phyloP scores from a whole-genome alignment of 345 rosid species.

The Trapa bicornis region DNA sequence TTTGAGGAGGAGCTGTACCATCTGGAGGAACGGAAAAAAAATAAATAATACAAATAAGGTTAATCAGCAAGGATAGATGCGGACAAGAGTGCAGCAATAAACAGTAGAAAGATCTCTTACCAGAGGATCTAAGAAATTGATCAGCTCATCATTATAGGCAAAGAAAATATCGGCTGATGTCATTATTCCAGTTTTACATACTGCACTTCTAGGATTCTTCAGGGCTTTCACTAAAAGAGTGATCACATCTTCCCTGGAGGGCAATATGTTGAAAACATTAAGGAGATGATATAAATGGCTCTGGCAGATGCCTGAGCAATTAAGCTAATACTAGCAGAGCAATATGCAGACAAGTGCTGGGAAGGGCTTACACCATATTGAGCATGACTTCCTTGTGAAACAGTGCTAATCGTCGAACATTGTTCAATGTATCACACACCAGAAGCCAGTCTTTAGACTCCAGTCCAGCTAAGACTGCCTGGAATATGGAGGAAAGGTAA shows the following conservation, averaged over 20 bases:
- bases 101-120: constrained; percentile 20
- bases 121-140: constrained; percentile 69
- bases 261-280: neutral
- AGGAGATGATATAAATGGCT: constrained; percentile 9
- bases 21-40: constrained; percentile 33
- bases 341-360: constrained; percentile 5
- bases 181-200: constrained; percentile 94
- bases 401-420: constrained; percentile 61
- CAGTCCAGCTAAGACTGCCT: constrained; percentile 58
- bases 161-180: constrained; percentile 68
- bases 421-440: constrained; percentile 73
- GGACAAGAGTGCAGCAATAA: neutral
- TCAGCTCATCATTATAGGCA: constrained; percentile 50
- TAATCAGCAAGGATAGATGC: constrained; percentile 1
- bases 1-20: constrained; percentile 84
- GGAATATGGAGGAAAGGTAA: constrained; percentile 7
- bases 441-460: constrained; percentile 84
- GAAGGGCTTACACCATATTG: constrained; percentile 51
- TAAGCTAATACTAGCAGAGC: neutral
- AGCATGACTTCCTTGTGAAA: constrained; percentile 62
- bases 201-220: constrained; percentile 98
- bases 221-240: constrained; percentile 73
- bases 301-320: neutral
- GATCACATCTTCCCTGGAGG: constrained; percentile 50
- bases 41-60: neutral